Evolutionary conservation across 2,329 filamentous ascomycete genomes (phyloP), one percentile per base, ranked within the genome.

Genomic region (Colletotrichum higginsianum): DNA sequence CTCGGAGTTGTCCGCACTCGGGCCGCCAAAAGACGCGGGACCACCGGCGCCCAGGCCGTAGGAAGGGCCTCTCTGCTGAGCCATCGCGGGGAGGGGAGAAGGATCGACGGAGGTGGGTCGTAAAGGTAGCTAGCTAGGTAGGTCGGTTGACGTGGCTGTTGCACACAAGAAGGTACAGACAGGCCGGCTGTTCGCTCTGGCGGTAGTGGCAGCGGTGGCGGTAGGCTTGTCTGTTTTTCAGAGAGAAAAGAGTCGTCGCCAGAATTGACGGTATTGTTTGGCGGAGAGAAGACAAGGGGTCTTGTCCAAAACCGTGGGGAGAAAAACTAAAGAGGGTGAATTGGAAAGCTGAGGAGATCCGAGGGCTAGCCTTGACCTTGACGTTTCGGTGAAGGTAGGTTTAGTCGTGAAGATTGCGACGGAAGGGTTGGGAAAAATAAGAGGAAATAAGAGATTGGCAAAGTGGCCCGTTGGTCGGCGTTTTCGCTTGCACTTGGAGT

Each of bases 1-100:
- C 78, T 95, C 92, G 42, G 56, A 49, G 50, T 50, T 64, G 23
- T 74, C 73, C 16, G 35, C 53, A 66, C 55, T 71, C 49, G 71
- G 49, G 21, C 63, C 71, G 62, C 71, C 73, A n/a, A 74, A 74
- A 16, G 73, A 66, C 49, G 72, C 62, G 40, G 73, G 64, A 21
- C 66, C 70, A n/a, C 73, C 73, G 67, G 68, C 71, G 38, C 73
- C 71, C 47, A 74, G 49, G 67, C 73, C 73, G 58, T 74, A 74
- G 40, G 71, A 73, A 47, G 71, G 71, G 46, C 73, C 73, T 72
- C 73, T 71, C 57, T 74, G 73, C 35, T 74, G 73, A 73, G 73
- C 73, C 73, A 74, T 74, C 53, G 64, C 56, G 50, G 13, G 30
- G 9, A 73, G 30, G 26, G 18, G 40, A 53, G 42, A 40, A 44